Percentiles rank a stretch among this genome's conserved stretches.
These are phyloP conservation scores for Solanum chiquidenum DNA, from an alignment of 257 asterid genomes.

Conservation along the genomic window DNA sequence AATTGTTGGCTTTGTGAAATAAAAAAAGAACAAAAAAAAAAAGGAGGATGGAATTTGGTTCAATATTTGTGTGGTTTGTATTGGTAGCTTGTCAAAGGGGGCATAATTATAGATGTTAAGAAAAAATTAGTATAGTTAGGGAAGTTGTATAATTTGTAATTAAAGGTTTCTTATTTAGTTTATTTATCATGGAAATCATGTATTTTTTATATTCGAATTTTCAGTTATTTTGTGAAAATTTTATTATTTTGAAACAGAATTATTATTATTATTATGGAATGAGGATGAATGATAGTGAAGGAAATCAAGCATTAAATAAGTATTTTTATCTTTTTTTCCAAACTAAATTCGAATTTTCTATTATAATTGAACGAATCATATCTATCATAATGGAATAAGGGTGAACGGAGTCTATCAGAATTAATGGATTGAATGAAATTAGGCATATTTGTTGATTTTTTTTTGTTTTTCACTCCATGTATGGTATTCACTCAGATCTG, in stretches of 20 bases:
- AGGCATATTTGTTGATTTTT: background rate
- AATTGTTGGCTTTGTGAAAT: constrained; percentile 10
- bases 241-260: background rate
- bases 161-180: background rate
- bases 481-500: background rate
- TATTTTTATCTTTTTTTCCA: background rate
- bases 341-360: background rate
- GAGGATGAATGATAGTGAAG: background rate
- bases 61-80: constrained; percentile 18
- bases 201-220: background rate
- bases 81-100: constrained; percentile 2
- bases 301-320: background rate
- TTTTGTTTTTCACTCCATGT: background rate
- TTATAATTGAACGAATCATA: background rate
- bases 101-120: background rate
- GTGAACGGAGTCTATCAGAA: background rate
- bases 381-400: background rate
- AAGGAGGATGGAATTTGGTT: background rate
- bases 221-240: background rate
- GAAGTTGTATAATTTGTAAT: background rate
- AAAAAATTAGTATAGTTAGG: background rate
- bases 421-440: background rate
- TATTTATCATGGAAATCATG: background rate
- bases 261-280: background rate
- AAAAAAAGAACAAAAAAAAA: background rate